A percentile compares a stretch with the other conserved stretches of the same genome.
These are phyloP conservation scores for Xylaria polymorpha DNA, from an alignment of 2,329 filamentous ascomycete genomes.

Conservation along the genomic window DNA sequence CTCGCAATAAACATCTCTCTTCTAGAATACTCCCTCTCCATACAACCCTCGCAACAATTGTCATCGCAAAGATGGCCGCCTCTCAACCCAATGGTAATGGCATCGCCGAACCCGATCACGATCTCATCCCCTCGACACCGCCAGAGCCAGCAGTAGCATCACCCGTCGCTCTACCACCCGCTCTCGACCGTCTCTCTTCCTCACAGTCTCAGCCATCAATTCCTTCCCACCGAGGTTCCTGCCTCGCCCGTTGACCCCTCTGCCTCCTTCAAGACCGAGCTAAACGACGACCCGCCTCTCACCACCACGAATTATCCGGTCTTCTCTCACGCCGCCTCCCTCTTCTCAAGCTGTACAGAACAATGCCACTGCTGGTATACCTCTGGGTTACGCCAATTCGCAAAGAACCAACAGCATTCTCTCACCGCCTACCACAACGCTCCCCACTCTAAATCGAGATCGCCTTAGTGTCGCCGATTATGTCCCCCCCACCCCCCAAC, in stretches of 20 bases:
- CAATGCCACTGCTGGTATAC: slow-evolving; percentile 45
- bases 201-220: slow-evolving; percentile 68
- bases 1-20: neutral
- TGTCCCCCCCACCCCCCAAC: slow-evolving; percentile 59
- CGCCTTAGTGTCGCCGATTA: slow-evolving; percentile 53
- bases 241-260: slow-evolving; percentile 63
- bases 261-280: slow-evolving; percentile 63
- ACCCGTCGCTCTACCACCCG: slow-evolving; percentile 21
- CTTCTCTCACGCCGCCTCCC: slow-evolving; percentile 68
- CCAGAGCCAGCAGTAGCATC: slow-evolving; percentile 35
- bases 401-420: slow-evolving; percentile 61
- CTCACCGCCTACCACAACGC: slow-evolving; percentile 64
- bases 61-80: slow-evolving; percentile 51
- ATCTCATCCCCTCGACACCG: slow-evolving; percentile 47
- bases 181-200: slow-evolving; percentile 44
- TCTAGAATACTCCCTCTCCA: neutral
- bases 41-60: slow-evolving; percentile 20
- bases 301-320: slow-evolving; percentile 63
- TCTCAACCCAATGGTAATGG: slow-evolving; percentile 50
- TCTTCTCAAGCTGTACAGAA: slow-evolving; percentile 61
- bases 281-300: slow-evolving; percentile 59
- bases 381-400: slow-evolving; percentile 53
- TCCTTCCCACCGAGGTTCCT: slow-evolving; percentile 68
- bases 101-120: slow-evolving; percentile 37
- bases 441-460: slow-evolving; percentile 35